phyloP scores from a whole-genome alignment of 257 asterid genomes.

The Ajuga chamaepitys region DNA sequence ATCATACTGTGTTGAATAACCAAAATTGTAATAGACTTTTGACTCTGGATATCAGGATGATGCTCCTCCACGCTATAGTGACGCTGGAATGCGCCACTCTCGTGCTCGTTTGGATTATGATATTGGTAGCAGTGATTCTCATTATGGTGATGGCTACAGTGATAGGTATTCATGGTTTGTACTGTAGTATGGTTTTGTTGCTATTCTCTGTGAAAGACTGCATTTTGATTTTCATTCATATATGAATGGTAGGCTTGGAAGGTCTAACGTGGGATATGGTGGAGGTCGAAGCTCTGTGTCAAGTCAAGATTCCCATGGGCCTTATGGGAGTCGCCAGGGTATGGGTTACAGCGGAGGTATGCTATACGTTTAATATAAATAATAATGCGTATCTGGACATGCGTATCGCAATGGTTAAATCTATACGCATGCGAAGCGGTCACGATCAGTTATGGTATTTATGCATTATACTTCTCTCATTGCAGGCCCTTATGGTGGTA shows the following conservation, averaged over 20 bases:
- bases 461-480: background rate
- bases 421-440: background rate
- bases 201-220: background rate
- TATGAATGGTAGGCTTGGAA: slow-evolving; percentile 46
- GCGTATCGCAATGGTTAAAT: background rate
- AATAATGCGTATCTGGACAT: background rate
- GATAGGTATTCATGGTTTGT: slow-evolving; percentile 53
- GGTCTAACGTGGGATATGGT: slow-evolving; percentile 75
- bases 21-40: slow-evolving; percentile 2
- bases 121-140: slow-evolving; percentile 59
- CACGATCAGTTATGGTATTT: background rate
- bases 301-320: slow-evolving; percentile 76
- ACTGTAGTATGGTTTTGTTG: background rate
- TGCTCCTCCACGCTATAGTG: slow-evolving; percentile 75
- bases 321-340: slow-evolving; percentile 75
- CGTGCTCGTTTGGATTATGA: slow-evolving; percentile 94
- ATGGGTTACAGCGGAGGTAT: slow-evolving; percentile 82
- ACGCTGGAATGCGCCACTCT: slow-evolving; percentile 74
- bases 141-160: slow-evolving; percentile 72
- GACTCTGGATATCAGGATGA: slow-evolving; percentile 51
- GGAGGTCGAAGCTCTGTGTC: slow-evolving; percentile 69
- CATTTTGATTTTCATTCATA: background rate
- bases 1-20: slow-evolving; percentile 13
- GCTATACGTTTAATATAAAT: slow-evolving; percentile 5
- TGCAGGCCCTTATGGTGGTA: slow-evolving; percentile 75